Base-by-base conservation (phyloP, 2,329 filamentous ascomycete genomes). In the Clonostachys rhizophaga region DNA sequence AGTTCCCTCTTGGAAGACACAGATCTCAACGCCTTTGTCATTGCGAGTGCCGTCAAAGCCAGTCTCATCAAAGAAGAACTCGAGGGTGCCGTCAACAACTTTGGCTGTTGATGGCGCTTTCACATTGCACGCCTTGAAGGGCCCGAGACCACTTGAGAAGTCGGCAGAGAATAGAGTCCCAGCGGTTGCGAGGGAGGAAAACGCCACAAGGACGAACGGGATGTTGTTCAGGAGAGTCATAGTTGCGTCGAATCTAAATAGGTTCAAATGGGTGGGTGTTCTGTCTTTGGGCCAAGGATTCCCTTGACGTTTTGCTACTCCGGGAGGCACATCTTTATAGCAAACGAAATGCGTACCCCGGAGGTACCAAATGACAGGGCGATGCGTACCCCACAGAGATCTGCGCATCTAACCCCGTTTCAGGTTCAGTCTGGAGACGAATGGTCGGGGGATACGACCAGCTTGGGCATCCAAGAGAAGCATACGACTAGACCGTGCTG, bases 401-500 rank as follows among this genome's bases (percentile, higher is more conserved):
- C 24, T 24, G 24, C 24, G 24, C 24, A 24, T 24, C 24, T 24
- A 8, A 24, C 24, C 24, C 24, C 7, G 24, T 24, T 24, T 8
- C 24, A 24, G 24, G 24, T 8, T 8, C 24, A 24, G 24, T 24
- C 24, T 24, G 24, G 24, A 6, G 24, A 24, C 20, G 20, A 20
- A 20, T 20, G 20, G 5, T 6, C 20, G 20, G 20, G 20, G 24
- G 24, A 97, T 94, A 54, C 91, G 88, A 44, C 92, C 92, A 37
- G 76, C 78, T 54, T 91, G 77, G 34, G 92, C 97, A 63, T 97
- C 92, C 55, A 97, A 92, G 53, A 97, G 77, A 58, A 97, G 78
- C 92, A 97, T 97, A 61, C 91, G 91, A 58, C 92, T 92, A 30
- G 92, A 92, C 70, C 96, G 90, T 50, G 24, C 7, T 24, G 24